Evolutionary conservation across 257 asterid species (phyloP).

Genomic region (Perilla frutescens): DNA sequence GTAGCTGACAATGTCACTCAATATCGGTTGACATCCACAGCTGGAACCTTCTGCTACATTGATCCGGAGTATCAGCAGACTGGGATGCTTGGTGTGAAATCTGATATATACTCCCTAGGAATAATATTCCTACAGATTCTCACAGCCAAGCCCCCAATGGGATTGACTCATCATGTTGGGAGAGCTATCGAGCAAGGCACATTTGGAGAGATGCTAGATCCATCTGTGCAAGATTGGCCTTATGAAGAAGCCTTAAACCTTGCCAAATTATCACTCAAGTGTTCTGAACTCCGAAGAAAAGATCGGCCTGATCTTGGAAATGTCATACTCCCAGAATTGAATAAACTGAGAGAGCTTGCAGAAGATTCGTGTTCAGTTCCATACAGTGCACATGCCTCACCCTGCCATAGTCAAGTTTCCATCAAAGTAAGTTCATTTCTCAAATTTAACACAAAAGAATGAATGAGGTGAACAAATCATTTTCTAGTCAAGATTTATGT

Average conservation of each 20-base stretch:
- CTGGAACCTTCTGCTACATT: constrained; percentile 96
- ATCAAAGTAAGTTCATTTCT: constrained; percentile 52
- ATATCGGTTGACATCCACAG: constrained; percentile 89
- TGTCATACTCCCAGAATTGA: constrained; percentile 70
- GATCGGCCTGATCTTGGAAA: constrained; percentile 92
- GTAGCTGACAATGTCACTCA: constrained; percentile 86
- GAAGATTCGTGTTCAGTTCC: constrained; percentile 51
- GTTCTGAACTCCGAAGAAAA: constrained; percentile 83
- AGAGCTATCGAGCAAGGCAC: constrained; percentile 72
- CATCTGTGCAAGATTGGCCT: constrained; percentile 77
- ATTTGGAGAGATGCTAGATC: constrained; percentile 70
- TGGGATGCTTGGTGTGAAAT: constrained; percentile 96
- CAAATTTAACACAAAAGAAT: not conserved
- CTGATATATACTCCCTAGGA: constrained; percentile 88
- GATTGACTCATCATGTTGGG: constrained; percentile 77
- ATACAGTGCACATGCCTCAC: constrained; percentile 41
- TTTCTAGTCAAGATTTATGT: not conserved
- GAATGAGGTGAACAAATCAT: not conserved
- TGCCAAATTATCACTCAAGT: constrained; percentile 66
- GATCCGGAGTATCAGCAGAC: constrained; percentile 98
- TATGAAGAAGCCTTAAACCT: constrained; percentile 67
- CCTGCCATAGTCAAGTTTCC: constrained; percentile 65
- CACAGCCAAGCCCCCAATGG: constrained; percentile 86
- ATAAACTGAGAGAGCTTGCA: constrained; percentile 63
- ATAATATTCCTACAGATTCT: constrained; percentile 79